Conservation (phyloP, 305 asterid species). For the Fraxinus greggii region DNA sequence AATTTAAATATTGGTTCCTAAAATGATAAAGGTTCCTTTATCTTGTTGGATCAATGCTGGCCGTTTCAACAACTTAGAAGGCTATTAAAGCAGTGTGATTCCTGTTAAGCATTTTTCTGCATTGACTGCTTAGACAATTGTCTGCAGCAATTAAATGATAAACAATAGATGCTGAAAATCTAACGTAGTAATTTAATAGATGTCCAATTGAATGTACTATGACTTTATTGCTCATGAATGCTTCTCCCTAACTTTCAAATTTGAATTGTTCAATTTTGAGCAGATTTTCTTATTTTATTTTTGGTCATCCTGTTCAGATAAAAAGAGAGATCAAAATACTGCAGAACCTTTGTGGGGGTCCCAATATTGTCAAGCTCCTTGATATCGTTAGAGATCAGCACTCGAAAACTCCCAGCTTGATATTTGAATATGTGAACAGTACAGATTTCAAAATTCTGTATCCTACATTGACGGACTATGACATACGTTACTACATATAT, state of each 20-base stretch:
- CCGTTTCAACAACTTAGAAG: background rate
- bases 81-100: background rate
- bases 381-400: conserved; percentile 85
- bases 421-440: conserved; percentile 86
- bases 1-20: background rate
- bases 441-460: conserved; percentile 87
- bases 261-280: background rate
- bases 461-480: conserved; percentile 84
- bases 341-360: conserved; percentile 87
- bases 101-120: background rate
- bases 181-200: background rate
- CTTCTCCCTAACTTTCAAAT: conserved; percentile 1
- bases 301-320: conserved; percentile 43
- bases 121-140: background rate
- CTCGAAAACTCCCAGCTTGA: conserved; percentile 90
- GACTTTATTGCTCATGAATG: background rate
- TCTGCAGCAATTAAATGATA: background rate
- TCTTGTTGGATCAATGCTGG: background rate
- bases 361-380: conserved; percentile 74
- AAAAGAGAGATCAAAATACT: conserved; percentile 89
- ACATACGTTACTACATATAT: conserved; percentile 82
- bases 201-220: background rate
- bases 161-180: background rate
- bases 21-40: background rate
- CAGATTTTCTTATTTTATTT: conserved; percentile 10